Base-by-base conservation (phyloP, 176 grass and related monocot genomes). In the Poa pratensis region DNA sequence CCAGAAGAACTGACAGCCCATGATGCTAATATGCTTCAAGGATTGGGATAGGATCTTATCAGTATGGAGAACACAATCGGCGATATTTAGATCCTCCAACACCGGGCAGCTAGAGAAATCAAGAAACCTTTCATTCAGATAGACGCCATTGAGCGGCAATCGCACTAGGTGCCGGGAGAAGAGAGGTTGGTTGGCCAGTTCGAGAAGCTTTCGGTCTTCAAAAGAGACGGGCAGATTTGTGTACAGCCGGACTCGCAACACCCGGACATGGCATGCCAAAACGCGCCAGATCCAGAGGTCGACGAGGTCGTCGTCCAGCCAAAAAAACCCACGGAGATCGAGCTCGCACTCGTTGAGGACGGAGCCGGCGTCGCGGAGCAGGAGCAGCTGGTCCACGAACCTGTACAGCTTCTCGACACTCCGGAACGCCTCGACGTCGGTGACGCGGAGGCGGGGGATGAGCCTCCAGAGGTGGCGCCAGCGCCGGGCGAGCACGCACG, bases 41-140 rank as follows among this genome's bases (percentile, higher is more conserved):
- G 79, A 81, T 39, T 35, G 24, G 18, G 79, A 81, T 19, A 68
- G 7, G 28, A 81, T 76, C 5, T 37, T 54, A 76, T 76, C 74
- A 76, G 74, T n/a, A 35, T 1, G 0, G 10, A 76, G 0, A 15
- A 55, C 18, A 35, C 18, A 22, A 57, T 76, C 30, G 2, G 74
- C 52, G 10, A 49, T 51, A 12, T 51, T 9, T 0, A 75, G 71
- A 75, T 80, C 59, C 16, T 64, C 40, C 59, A 80, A 65, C 23
- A 65, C 77, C 9, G 24, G 40, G 59, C 77, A 80, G 40, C 23
- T 65, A 1, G 59, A 65, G 19, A 80, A 64, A 63, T 80, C 77
- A 39, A 80, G 40, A 19, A 80, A 80, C 16, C 39, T 7, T 48
- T 11, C 23, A 30, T 6, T 9, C 77, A 65, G 9, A 45, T 0